A percentile compares a stretch with the other conserved stretches of the same genome.
These are phyloP conservation scores for Calocera cornea DNA, from an alignment of 768 basidiomycete species.

Conservation along the genomic window DNA sequence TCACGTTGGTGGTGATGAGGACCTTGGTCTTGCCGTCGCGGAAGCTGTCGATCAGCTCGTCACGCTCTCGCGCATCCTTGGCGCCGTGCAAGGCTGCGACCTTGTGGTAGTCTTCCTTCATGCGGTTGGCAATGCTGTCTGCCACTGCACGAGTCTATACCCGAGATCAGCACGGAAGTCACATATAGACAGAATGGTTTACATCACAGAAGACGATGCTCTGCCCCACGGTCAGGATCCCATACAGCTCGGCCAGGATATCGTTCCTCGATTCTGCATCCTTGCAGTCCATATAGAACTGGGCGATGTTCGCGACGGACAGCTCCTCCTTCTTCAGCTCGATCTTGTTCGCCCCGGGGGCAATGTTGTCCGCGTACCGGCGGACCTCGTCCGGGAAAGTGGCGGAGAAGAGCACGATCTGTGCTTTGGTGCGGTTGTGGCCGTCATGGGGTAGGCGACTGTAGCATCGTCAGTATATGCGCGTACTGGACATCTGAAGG, in stretches of 20 bases:
- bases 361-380: constrained; percentile 81
- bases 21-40: constrained; percentile 93
- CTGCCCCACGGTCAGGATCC: constrained; percentile 85
- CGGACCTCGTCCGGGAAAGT: constrained; percentile 94
- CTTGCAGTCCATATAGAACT: constrained; percentile 95
- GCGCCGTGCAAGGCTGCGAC: constrained; percentile 93
- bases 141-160: constrained; percentile 76
- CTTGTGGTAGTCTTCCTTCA: constrained; percentile 88
- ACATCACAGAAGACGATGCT: constrained; percentile 98
- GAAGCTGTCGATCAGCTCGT: constrained; percentile 86
- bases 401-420: constrained; percentile 94
- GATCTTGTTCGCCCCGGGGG: constrained; percentile 91
- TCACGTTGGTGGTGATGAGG: constrained; percentile 96
- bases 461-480: neutral
- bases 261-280: constrained; percentile 91
- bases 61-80: constrained; percentile 80
- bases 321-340: constrained; percentile 88
- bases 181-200: constrained; percentile 18
- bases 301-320: constrained; percentile 83
- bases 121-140: constrained; percentile 78
- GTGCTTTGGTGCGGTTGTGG: constrained; percentile 24
- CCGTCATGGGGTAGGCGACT: constrained; percentile 18
- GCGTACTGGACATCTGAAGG: neutral
- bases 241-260: constrained; percentile 79
- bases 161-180: neutral